Base-by-base conservation (phyloP, 306 rosid genomes). In the Adenanthera pavonina region DNA sequence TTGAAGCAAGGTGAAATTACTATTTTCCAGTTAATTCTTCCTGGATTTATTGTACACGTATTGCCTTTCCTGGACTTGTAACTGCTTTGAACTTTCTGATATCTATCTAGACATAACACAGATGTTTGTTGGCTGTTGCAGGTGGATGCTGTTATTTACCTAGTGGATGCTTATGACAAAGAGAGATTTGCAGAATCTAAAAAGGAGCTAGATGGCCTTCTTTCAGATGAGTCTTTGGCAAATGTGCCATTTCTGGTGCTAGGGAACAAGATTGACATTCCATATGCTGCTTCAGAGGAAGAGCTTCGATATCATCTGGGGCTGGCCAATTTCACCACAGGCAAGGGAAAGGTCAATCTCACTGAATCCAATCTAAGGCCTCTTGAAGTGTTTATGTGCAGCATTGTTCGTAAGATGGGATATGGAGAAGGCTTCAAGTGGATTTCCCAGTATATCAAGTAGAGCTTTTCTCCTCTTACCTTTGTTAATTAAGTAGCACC, bases 321-420 rank as follows among this genome's bases (percentile, higher is more conserved):
- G 71, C 84, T 92, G 14, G 82, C 93, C 67, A 92, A 92, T 88
- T 92, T 92, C 82, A 91, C 97, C 69, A 91, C 97, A 0, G 97
- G 97, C 12, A 92, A 92, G 79, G 97, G 95, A 43, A 91, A 88
- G 85, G 82, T 89, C 74, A 91, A 89, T 84, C 88, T 92, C 80
- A 53, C 75, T 0, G 97, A 91, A 56, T 82, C 95, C 62, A 91
- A 89, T 68, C 89, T 91, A 46, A 91, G 97, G 52, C 91, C 95
- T 57, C 90, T 92, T 9, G 95, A 92, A 84, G 97, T 92, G 75
- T 92, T 92, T 86, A 91, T 92, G 97, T 92, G 97, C 92, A 92
- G 95, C 85, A 91, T 92, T 49, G 95, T 92, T 72, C 95, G 95
- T 74, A 92, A 92, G 86, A 92, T 92, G 95, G 97, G 95, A 3